Conservation (phyloP, 2,329 filamentous ascomycete species). For the Paraphoma chrysanthemicola region DNA sequence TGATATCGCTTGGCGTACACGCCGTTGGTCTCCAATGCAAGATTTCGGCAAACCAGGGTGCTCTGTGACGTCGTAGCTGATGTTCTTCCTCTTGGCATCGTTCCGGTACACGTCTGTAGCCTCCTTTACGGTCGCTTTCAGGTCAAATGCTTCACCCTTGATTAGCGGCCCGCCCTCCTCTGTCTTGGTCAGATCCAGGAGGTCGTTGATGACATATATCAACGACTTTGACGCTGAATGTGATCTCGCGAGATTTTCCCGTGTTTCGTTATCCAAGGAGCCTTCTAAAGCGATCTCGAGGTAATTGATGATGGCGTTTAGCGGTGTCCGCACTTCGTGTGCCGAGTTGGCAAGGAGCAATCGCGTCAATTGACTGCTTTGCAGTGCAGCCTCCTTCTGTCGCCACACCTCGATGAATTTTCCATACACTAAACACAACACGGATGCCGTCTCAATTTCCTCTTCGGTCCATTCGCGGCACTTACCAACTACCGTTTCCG, state of each 20-base stretch:
- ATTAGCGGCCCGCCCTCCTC: conserved; percentile 81
- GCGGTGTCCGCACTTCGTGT: conserved; percentile 86
- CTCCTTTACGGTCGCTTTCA: conserved; percentile 74
- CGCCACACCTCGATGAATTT: conserved; percentile 93
- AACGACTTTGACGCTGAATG: conserved; percentile 91
- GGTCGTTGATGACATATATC: conserved; percentile 92
- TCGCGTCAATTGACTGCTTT: conserved; percentile 80
- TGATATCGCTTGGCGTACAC: conserved; percentile 80
- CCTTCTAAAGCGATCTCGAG: conserved; percentile 90
- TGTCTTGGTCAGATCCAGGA: conserved; percentile 86
- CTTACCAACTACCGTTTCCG: conserved; percentile 80
- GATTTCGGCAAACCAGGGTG: conserved; percentile 72
- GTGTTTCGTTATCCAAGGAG: conserved; percentile 76
- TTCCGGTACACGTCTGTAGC: conserved; percentile 76
- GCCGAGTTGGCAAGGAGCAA: conserved; percentile 86
- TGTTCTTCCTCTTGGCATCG: conserved; percentile 77
- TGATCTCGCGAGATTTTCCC: conserved; percentile 83
- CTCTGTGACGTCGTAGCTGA: conserved; percentile 72
- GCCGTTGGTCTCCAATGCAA: conserved; percentile 80
- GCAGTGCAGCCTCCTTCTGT: conserved; percentile 84
- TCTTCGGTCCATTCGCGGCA: conserved; percentile 89
- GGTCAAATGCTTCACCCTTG: conserved; percentile 81
- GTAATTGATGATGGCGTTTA: conserved; percentile 95
- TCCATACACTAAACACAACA: conserved; percentile 86
- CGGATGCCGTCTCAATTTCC: conserved; percentile 86